Percentiles rank a stretch among this genome's conserved stretches.
Evolutionary conservation across 2,329 filamentous ascomycete genomes (phyloP).

Genomic region (Phaeosphaeria sp.): DNA sequence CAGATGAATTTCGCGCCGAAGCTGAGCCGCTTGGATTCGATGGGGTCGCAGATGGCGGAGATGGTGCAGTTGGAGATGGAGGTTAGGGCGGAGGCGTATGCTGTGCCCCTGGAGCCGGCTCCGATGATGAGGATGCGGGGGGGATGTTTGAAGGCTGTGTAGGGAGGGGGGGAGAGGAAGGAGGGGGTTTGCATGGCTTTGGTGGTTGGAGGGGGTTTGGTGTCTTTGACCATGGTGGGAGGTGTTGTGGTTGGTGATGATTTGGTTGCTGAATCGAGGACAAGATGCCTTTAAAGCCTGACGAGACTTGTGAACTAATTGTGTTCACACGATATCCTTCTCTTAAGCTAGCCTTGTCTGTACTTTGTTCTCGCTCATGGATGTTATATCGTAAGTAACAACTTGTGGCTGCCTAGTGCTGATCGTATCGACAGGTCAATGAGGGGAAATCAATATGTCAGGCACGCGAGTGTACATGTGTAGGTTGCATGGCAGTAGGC

Average conservation of each 20-base stretch:
- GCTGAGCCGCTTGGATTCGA: slow-evolving; percentile 74
- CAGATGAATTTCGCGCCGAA: slow-evolving; percentile 79
- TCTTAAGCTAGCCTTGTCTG: background rate
- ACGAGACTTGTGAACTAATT: background rate
- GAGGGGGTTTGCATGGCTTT: background rate
- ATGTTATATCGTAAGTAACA: background rate
- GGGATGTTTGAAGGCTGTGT: slow-evolving; percentile 27
- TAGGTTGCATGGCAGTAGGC: slow-evolving; percentile 10
- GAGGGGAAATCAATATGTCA: slow-evolving; percentile 14
- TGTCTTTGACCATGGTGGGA: background rate
- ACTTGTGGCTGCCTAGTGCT: slow-evolving; percentile 6
- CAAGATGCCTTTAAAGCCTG: background rate
- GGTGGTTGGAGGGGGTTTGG: slow-evolving; percentile 1
- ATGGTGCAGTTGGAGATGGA: slow-evolving; percentile 63
- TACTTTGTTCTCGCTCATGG: background rate
- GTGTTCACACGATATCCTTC: background rate
- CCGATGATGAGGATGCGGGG: slow-evolving; percentile 48
- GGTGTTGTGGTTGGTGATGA: background rate
- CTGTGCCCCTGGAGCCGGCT: slow-evolving; percentile 47
- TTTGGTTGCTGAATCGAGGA: background rate
- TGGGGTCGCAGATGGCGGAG: slow-evolving; percentile 81
- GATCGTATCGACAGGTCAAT: background rate
- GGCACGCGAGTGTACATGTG: background rate
- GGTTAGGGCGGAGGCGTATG: slow-evolving; percentile 40
- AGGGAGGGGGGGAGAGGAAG: slow-evolving; percentile 24